Evolutionary conservation across 495 filamentous ascomycete species (phyloP).

Genomic region (Oleoguttula mirabilis): DNA sequence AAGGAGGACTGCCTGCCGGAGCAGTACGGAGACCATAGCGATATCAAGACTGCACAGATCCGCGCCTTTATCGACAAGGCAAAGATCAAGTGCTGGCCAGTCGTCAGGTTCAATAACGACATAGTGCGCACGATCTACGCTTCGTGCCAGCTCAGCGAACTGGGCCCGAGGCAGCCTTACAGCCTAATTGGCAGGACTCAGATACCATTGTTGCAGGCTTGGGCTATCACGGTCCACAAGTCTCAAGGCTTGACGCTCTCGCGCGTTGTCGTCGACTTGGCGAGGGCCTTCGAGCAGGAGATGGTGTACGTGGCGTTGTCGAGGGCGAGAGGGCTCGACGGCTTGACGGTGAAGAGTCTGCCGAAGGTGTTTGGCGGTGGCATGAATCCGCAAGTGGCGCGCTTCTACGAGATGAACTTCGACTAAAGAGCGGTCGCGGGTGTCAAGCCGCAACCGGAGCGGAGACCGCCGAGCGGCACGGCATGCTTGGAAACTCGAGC

Average conservation of each 20-base stretch:
- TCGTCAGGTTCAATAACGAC: slow-evolving; percentile 27
- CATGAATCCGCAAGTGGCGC: too few species aligned
- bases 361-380: too few species aligned
- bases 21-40: background rate
- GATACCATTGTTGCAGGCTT: slow-evolving; percentile 34
- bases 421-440: too few species aligned
- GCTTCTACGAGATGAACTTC: too few species aligned
- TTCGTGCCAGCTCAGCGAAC: slow-evolving; percentile 35
- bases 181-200: slow-evolving; percentile 28
- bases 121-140: slow-evolving; percentile 32
- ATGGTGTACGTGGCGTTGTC: slow-evolving; percentile 37
- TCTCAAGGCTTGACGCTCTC: slow-evolving; percentile 36
- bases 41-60: background rate
- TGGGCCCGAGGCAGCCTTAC: slow-evolving; percentile 31
- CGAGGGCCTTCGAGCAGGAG: slow-evolving; percentile 17
- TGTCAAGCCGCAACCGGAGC: too few species aligned
- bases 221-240: slow-evolving; percentile 38
- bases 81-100: slow-evolving; percentile 18
- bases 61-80: background rate
- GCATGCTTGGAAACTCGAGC: too few species aligned
- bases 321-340: slow-evolving; percentile 28
- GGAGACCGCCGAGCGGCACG: too few species aligned
- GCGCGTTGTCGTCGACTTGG: slow-evolving; percentile 29
- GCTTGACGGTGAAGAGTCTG: slow-evolving; percentile 31
- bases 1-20: background rate